Base-by-base conservation (phyloP, 75 land plant genomes). In the Larix kaempferi region DNA sequence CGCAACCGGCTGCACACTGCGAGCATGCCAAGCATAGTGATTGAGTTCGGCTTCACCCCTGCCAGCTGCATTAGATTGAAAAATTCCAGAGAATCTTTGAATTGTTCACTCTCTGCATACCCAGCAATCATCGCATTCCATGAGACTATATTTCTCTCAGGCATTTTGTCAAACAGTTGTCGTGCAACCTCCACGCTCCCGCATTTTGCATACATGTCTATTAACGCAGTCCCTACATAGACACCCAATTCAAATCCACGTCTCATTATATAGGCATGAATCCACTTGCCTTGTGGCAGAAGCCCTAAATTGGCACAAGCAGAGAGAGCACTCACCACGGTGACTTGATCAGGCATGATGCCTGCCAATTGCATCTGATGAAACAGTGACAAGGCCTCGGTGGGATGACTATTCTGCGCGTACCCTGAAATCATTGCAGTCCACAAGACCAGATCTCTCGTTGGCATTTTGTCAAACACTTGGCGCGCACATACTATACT, bases 341-440 rank as follows among this genome's bases (percentile, higher is more conserved):
- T 79, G 12, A 79, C 52, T 52, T 2, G 72, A 22, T 73, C 73
- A 27, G 80, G 80, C 13, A 62, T 74, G 25, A 55, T 79, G 57
- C 74, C 80, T 49, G 16, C 74, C 26, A 72, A 60, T 58, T 73
- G 80, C 80, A 79, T 79, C 74, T 73, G 77, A 35, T 56, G 77
- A 71, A 55, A 55, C 16, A 73, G 11, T 3, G 71, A 75, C 22
- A 73, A 79, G 21, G 80, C 78, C 22, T 69, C 76, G 19, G 59
- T 57, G 39, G 76, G 58, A 73, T 26, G 41, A 19, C 81, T 80
- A 37, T 77, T 77, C 57, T 54, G 73, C 22, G 82, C 80, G 71
- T 75, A 83, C 12, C 80, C 85, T 29, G 78, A 44, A 29, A 85
- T 82, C 78, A 85, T 69, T 5, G 87, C 71, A 64, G 82, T 85